Percentiles rank a stretch among this genome's conserved stretches.
phyloP scores from a whole-genome alignment of 2,329 filamentous ascomycete genomes.

The Apiospora arundinis region DNA sequence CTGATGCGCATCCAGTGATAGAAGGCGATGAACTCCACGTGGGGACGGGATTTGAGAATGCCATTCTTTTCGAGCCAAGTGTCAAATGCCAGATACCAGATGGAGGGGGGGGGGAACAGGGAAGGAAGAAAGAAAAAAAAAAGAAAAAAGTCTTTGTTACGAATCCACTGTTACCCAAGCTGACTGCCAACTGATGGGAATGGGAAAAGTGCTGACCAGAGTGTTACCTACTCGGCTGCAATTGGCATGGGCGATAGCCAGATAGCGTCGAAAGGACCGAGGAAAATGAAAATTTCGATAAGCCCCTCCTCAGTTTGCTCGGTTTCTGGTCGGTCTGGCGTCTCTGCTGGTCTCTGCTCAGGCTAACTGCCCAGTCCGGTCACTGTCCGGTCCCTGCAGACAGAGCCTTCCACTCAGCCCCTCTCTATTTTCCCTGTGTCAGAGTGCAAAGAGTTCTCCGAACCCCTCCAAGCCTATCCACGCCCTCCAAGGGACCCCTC shows the following conservation, averaged over 20 bases:
- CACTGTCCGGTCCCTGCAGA: neutral
- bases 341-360: no score
- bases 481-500: neutral
- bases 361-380: no score
- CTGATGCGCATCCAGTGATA: neutral
- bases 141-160: neutral
- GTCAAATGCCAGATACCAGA: neutral
- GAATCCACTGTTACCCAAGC: conserved; percentile 6
- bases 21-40: conserved; percentile 14
- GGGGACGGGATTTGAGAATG: conserved; percentile 12
- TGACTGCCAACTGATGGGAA: neutral
- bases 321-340: no score
- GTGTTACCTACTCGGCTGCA: neutral
- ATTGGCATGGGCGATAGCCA: neutral
- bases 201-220: neutral
- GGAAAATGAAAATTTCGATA: conserved; percentile 16
- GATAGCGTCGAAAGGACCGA: neutral
- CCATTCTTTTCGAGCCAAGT: neutral
- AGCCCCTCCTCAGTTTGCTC: neutral
- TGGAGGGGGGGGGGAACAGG: no score
- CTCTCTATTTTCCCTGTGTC: neutral
- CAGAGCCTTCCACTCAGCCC: neutral
- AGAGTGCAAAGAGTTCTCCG: neutral
- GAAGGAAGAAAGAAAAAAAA: no score
- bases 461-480: neutral